A percentile compares a stretch with the other conserved stretches of the same genome.
Conservation (phyloP, 1,139 yeast species). For the Pneumocystis oryctolagi region DNA sequence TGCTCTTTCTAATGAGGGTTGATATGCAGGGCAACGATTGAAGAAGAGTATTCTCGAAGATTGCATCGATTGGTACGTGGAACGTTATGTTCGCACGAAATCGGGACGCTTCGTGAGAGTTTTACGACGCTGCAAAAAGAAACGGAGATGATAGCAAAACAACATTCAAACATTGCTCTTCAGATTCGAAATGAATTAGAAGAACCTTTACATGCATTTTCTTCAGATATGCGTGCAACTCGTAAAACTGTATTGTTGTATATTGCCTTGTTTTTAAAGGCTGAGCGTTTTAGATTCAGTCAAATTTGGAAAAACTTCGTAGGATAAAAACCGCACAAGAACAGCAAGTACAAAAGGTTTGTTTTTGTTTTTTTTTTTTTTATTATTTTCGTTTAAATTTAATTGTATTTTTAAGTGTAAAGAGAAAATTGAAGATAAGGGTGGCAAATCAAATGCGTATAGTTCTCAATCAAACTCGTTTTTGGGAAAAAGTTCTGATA, state of each 20-base stretch:
- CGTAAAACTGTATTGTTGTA: slow-evolving; percentile 28
- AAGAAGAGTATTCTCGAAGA: slow-evolving; percentile 53
- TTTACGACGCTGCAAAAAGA: slow-evolving; percentile 46
- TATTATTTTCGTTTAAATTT: slow-evolving; percentile 15
- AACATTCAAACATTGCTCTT: slow-evolving; percentile 34
- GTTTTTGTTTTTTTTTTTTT: neutral
- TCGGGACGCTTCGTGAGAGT: slow-evolving; percentile 43
- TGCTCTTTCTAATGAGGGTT: neutral
- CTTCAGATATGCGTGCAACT: slow-evolving; percentile 30
- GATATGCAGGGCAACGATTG: slow-evolving; percentile 35
- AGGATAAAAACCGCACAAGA: slow-evolving; percentile 28
- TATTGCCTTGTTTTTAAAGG: neutral
- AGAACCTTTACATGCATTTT: slow-evolving; percentile 32
- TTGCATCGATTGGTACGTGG: slow-evolving; percentile 33
- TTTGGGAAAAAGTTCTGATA: slow-evolving; percentile 66
- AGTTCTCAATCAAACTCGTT: slow-evolving; percentile 54
- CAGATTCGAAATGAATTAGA: slow-evolving; percentile 32
- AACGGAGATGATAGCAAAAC: slow-evolving; percentile 35
- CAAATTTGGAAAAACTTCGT: slow-evolving; percentile 30
- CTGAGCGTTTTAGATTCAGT: slow-evolving; percentile 22
- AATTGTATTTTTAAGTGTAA: slow-evolving; percentile 32
- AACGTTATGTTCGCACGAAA: slow-evolving; percentile 44
- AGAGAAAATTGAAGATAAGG: slow-evolving; percentile 42
- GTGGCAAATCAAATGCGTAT: slow-evolving; percentile 43
- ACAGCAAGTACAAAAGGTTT: slow-evolving; percentile 3